Base-by-base conservation (phyloP, 2,329 filamentous ascomycete species). In the Cladosporium sp. region DNA sequence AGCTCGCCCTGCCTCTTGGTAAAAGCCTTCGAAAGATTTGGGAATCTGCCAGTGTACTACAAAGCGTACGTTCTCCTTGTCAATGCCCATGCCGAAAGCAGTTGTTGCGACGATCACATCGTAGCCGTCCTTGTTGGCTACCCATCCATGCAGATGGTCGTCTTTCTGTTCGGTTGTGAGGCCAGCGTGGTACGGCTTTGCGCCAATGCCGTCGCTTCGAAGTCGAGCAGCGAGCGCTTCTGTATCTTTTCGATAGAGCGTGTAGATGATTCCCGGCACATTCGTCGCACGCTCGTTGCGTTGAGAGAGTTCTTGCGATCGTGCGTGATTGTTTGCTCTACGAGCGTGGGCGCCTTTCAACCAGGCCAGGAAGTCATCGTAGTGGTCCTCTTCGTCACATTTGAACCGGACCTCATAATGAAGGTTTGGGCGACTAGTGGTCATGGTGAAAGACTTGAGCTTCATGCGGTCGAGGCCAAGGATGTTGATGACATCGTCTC, bases 1-100 rank as follows among this genome's bases (percentile, higher is more conserved):
- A 5, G 91, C 92, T 34, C 92, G 86, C 0, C 92, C 92, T 2
- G 89, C 91, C 76, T 97, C 92, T 70, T 97, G 92, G 62, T 96
- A 96, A 65, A 93, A 96, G 1, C 91, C 89, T 67, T 97, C 92
- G 65, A 97, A 96, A 3, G 87, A 93, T 64, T 95, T 95, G 8
- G 92, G 89, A 7, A 96, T 79, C 53, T 89, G 87, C 90, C 92
- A 97, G 69, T 97, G 92, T 2, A 93, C 84, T 1, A 97, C 91
- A 61, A 96, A 96, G 2, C 92, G 86, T 9, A 97, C 92, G 60
- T 95, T 86, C 47, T 93, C 84, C 68, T 96, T 96, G 69, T 97
- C 91, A 57, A 97, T 96, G 22, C 92, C 92, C 92, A 97, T 97
- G 2, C 92, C 92, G 62, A 97, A 97, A 0, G 92, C 92, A 1